These are phyloP conservation scores for Psilocybe sp. DNA, from an alignment of 768 basidiomycete genomes.

Conservation along the genomic window DNA sequence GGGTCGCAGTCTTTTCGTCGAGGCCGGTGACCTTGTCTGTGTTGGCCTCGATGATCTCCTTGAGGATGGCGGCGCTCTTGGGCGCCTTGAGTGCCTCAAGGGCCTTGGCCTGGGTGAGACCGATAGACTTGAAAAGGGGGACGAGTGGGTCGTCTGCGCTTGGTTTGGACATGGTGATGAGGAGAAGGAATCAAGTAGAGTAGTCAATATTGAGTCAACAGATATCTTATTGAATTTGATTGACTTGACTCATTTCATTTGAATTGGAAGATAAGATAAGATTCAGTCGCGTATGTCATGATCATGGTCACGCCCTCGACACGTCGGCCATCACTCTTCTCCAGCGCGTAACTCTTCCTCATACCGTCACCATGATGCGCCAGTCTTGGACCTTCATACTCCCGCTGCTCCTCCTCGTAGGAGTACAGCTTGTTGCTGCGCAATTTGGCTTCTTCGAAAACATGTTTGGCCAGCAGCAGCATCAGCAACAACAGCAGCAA, in stretches of 20 bases:
- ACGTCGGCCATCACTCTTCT: conserved; percentile 2
- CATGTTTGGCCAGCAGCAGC: conserved; percentile 62
- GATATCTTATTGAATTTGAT: conserved; percentile 1
- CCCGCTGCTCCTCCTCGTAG: conserved; percentile 25
- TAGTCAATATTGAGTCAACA: not conserved
- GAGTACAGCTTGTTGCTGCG: conserved; percentile 41
- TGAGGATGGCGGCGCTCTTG: conserved; percentile 71
- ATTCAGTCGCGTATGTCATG: not conserved
- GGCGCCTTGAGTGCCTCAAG: conserved; percentile 78
- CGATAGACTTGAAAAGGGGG: conserved; percentile 70
- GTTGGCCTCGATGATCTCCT: conserved; percentile 63
- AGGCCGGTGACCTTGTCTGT: conserved; percentile 45
- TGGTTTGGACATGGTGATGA: conserved; percentile 24
- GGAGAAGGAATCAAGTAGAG: not conserved
- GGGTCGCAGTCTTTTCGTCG: conserved; percentile 75
- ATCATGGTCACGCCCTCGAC: not conserved
- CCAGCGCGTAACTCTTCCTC: conserved; percentile 2
- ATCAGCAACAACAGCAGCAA: conserved; percentile 59
- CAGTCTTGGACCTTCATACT: not conserved
- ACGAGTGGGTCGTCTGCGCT: conserved; percentile 26
- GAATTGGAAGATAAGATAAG: not conserved
- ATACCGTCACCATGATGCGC: too few relatives aligned
- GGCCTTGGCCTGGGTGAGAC: conserved; percentile 73
- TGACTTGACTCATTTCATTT: not conserved
- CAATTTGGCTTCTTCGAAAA: conserved; percentile 81